phyloP scores from a whole-genome alignment of 805 yeast genomes.

The Saccharomycopsis sp. region DNA sequence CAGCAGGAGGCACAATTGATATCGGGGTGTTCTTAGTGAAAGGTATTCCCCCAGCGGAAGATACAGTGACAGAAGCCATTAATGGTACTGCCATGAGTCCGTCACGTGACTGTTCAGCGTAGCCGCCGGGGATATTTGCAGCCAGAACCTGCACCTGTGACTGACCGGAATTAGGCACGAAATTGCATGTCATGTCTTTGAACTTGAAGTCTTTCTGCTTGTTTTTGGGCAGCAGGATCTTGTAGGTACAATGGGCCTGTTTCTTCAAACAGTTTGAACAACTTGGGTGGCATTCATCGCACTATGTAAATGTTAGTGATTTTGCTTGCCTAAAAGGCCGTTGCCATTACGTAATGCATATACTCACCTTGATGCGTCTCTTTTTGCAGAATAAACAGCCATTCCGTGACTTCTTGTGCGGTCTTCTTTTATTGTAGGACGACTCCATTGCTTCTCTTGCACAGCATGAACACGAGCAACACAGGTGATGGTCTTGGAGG shows the following conservation, averaged over 20 bases:
- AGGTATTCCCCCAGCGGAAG: not conserved
- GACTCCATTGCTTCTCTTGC: not conserved
- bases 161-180: not conserved
- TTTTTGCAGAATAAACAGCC: conserved; percentile 15
- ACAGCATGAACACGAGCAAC: not conserved
- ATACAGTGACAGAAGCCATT: not conserved
- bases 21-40: not conserved
- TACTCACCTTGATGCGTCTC: conserved; percentile 14
- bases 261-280: conserved; percentile 13
- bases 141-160: not conserved
- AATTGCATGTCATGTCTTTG: conserved; percentile 12
- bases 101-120: not conserved
- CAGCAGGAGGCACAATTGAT: not conserved
- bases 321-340: no score
- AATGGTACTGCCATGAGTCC: not conserved
- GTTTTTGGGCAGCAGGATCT: not conserved
- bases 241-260: conserved; percentile 6
- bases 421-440: conserved; percentile 9
- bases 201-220: conserved; percentile 10
- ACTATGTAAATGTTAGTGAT: conserved; percentile 2
- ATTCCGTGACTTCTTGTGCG: conserved; percentile 18
- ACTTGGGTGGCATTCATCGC: conserved; percentile 14
- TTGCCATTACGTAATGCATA: not conserved
- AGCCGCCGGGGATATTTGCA: not conserved
- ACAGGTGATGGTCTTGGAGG: no score